Conservation (phyloP, 208 protist species). For the Crithidia mellificae region DNA sequence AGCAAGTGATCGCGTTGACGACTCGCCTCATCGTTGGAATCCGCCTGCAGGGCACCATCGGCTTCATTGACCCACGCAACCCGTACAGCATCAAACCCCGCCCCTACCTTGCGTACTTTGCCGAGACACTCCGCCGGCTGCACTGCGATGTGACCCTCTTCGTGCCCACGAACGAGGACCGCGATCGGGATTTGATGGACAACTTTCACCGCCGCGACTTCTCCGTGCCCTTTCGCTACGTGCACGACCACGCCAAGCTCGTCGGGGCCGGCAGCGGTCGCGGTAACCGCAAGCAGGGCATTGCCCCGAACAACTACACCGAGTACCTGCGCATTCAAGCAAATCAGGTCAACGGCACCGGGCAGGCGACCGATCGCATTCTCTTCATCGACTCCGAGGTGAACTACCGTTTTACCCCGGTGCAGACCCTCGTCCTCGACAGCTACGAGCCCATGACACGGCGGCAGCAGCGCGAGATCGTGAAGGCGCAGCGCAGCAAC, state of each 20-base stretch:
- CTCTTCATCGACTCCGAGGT: conserved; percentile 85
- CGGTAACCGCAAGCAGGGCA: conserved; percentile 28
- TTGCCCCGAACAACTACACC: conserved; percentile 62
- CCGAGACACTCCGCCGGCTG: conserved; percentile 56
- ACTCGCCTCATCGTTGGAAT: conserved; percentile 67
- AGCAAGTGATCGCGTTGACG: conserved; percentile 40
- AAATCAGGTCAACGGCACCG: conserved; percentile 32
- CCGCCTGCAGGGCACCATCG: conserved; percentile 69
- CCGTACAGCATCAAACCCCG: conserved; percentile 54
- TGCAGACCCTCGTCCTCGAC: conserved; percentile 76
- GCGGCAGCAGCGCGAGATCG: conserved; percentile 41
- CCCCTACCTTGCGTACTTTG: conserved; percentile 72
- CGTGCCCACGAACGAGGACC: conserved; percentile 27
- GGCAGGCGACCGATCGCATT: conserved; percentile 42
- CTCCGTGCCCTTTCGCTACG: conserved; percentile 40
- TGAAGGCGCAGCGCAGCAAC: conserved; percentile 28
- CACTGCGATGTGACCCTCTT: conserved; percentile 76
- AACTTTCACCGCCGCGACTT: conserved; percentile 55
- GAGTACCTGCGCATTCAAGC: conserved; percentile 53
- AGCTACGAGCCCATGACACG: conserved; percentile 51
- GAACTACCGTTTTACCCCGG: conserved; percentile 73
- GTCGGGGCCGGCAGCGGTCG: conserved; percentile 17
- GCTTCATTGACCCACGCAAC: conserved; percentile 36
- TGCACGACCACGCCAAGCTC: conserved; percentile 49
- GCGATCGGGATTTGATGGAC: conserved; percentile 34